A percentile compares a stretch with the other conserved stretches of the same genome.
These are phyloP conservation scores for Aspergillus floridensis DNA, from an alignment of 2,329 filamentous ascomycete genomes.

Conservation along the genomic window DNA sequence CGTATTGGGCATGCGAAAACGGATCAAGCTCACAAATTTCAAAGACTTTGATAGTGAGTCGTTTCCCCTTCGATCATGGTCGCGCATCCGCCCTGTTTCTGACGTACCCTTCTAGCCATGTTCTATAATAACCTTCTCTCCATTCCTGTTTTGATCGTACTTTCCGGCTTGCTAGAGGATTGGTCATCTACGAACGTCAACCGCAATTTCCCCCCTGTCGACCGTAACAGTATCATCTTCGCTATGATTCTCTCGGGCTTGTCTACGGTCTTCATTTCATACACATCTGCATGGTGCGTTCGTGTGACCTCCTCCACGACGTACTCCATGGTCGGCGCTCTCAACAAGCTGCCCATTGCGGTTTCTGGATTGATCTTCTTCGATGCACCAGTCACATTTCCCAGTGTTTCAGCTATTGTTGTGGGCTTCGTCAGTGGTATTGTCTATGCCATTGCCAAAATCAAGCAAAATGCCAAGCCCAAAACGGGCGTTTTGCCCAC, in stretches of 20 bases:
- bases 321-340: constrained; percentile 95
- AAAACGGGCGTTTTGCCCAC: constrained; percentile 68
- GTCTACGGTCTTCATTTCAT: constrained; percentile 96
- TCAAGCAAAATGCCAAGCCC: constrained; percentile 69
- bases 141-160: constrained; percentile 82
- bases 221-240: constrained; percentile 73
- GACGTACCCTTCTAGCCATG: constrained; percentile 66
- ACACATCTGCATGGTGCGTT: constrained; percentile 98
- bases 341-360: constrained; percentile 97
- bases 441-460: constrained; percentile 83
- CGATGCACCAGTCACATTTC: constrained; percentile 85
- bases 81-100: neutral
- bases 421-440: constrained; percentile 90
- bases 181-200: constrained; percentile 83
- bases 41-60: constrained; percentile 97
- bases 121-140: constrained; percentile 99
- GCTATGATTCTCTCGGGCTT: constrained; percentile 95
- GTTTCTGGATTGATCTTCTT: constrained; percentile 93
- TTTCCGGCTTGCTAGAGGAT: constrained; percentile 81
- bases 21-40: constrained; percentile 99
- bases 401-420: constrained; percentile 85
- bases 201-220: constrained; percentile 82
- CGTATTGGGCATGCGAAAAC: constrained; percentile 90
- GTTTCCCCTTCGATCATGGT: neutral
- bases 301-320: constrained; percentile 96